Conservation (phyloP, 1,284 basidiomycete species). For the Polyporus tsugae region DNA sequence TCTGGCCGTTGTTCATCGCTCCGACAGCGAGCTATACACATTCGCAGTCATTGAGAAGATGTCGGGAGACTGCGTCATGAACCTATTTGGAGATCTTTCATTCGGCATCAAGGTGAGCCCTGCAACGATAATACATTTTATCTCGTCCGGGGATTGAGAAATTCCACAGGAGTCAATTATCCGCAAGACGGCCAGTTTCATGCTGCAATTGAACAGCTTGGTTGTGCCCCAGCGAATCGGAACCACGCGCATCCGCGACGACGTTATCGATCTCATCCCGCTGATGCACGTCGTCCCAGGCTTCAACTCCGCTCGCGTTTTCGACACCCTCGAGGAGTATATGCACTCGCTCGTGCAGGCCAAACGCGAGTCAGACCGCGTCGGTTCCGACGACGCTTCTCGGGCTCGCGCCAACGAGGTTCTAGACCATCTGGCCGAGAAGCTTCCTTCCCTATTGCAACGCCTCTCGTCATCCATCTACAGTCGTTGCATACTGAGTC, state of each 20-base stretch:
- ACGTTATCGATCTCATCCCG: background rate
- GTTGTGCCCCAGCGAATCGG: constrained; percentile 18
- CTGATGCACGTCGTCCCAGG: background rate
- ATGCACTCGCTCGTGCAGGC: constrained; percentile 9
- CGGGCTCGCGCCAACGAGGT: background rate
- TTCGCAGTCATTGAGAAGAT: background rate
- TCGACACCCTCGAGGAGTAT: constrained; percentile 22
- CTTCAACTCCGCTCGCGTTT: background rate
- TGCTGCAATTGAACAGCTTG: constrained; percentile 7
- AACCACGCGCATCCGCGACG: background rate
- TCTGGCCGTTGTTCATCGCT: background rate
- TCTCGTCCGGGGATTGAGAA: background rate
- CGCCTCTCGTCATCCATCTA: background rate
- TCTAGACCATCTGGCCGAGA: constrained; percentile 1
- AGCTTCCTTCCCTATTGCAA: constrained; percentile 6
- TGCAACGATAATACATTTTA: background rate
- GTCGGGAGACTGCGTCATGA: constrained; percentile 5
- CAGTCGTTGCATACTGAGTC: constrained; percentile 18
- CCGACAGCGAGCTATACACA: background rate
- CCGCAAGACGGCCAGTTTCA: background rate
- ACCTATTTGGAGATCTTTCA: constrained; percentile 6
- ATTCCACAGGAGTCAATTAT: constrained; percentile 12
- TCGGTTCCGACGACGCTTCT: background rate
- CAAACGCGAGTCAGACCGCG: background rate
- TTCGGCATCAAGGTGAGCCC: constrained; percentile 13